A percentile compares a stretch with the other conserved stretches of the same genome.
phyloP scores from a whole-genome alignment of 495 filamentous ascomycete species.

The Tuber melanosporum region DNA sequence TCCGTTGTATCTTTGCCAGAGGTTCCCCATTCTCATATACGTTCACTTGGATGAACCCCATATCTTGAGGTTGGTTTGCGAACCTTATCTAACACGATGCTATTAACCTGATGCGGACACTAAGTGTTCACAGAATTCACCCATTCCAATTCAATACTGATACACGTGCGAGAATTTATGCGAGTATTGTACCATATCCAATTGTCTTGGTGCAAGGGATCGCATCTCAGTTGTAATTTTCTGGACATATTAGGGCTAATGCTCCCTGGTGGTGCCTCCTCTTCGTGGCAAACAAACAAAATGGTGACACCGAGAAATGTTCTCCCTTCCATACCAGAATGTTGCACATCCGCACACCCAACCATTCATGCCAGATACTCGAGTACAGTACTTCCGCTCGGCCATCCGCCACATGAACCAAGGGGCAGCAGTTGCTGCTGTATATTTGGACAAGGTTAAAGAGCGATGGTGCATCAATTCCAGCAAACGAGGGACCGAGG shows the following conservation, averaged over 20 bases:
- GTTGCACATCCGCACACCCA: not conserved
- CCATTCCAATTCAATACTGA: not conserved
- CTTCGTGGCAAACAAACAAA: not conserved
- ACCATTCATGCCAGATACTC: not conserved
- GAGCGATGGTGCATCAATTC: not conserved
- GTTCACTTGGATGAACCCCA: not conserved
- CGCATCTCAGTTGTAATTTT: not conserved
- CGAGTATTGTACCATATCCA: not conserved
- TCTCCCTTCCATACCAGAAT: not conserved
- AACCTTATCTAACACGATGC: not conserved
- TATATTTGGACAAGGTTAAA: not conserved
- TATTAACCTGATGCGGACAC: too few species aligned
- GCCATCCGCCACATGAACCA: not conserved
- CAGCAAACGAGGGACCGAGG: not conserved
- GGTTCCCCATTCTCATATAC: not conserved
- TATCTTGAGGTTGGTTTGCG: too few species aligned
- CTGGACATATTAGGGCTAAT: not conserved
- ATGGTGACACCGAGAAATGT: not conserved
- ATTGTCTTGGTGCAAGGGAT: not conserved
- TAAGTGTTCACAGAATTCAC: too few species aligned
- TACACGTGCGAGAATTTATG: not conserved
- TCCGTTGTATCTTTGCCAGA: conserved; percentile 12
- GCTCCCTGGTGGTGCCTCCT: not conserved
- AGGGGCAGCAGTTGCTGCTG: not conserved
- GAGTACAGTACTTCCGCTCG: not conserved